phyloP scores from a whole-genome alignment of 176 grass and related monocot genomes.

The Raddia distichophylla region DNA sequence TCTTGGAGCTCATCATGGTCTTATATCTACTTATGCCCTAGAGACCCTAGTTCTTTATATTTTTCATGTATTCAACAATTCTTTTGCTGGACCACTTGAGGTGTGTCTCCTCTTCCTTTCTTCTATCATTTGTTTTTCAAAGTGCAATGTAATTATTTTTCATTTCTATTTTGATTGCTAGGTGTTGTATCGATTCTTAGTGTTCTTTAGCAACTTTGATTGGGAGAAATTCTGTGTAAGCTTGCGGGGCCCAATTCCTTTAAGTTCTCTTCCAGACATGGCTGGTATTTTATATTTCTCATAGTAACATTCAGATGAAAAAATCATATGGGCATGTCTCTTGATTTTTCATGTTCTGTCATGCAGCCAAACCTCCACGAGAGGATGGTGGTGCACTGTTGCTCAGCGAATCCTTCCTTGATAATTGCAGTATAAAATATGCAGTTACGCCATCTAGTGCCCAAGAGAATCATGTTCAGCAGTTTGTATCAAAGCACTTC shows the following conservation, averaged over 20 bases:
- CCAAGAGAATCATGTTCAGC: slow-evolving; percentile 50
- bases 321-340: neutral
- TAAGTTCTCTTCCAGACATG: slow-evolving; percentile 57
- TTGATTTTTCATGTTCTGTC: slow-evolving; percentile 18
- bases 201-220: slow-evolving; percentile 74
- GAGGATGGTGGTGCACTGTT: slow-evolving; percentile 49
- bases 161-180: slow-evolving; percentile 9
- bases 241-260: slow-evolving; percentile 63
- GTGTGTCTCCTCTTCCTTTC: slow-evolving; percentile 37
- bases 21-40: slow-evolving; percentile 74
- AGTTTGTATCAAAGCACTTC: slow-evolving; percentile 65
- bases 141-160: neutral
- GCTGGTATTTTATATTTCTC: slow-evolving; percentile 44
- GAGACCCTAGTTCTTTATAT: slow-evolving; percentile 77
- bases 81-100: slow-evolving; percentile 66
- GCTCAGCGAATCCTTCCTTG: slow-evolving; percentile 53
- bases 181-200: slow-evolving; percentile 65
- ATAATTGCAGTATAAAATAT: slow-evolving; percentile 36
- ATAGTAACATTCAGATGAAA: slow-evolving; percentile 1
- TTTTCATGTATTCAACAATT: slow-evolving; percentile 68
- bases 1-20: slow-evolving; percentile 77
- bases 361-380: slow-evolving; percentile 53
- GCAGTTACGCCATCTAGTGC: slow-evolving; percentile 36
- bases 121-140: neutral
- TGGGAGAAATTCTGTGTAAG: slow-evolving; percentile 67